Conservation (phyloP, 2,329 filamentous ascomycete genomes). For the Aspergillus felis region DNA sequence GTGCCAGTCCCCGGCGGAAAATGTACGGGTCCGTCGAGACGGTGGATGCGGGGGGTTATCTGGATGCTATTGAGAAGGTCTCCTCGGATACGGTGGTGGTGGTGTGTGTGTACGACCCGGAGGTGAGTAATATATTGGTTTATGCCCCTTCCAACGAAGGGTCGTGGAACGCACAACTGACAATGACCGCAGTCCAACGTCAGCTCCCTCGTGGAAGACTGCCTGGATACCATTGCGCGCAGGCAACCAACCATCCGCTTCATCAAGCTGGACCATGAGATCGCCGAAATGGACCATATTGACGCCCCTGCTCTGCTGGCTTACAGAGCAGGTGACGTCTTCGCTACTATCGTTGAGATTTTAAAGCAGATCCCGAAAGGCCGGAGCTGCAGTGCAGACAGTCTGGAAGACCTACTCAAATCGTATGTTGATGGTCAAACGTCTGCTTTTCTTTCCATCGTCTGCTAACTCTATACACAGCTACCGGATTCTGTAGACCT, state of each 20-base stretch:
- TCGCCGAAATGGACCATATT: slow-evolving; percentile 90
- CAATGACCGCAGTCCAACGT: slow-evolving; percentile 62
- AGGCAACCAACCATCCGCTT: slow-evolving; percentile 72
- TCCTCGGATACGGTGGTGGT: slow-evolving; percentile 76
- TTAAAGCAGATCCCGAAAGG: slow-evolving; percentile 75
- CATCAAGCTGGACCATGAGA: slow-evolving; percentile 83
- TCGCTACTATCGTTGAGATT: slow-evolving; percentile 83
- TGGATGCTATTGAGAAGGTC: slow-evolving; percentile 95
- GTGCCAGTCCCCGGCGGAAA: slow-evolving; percentile 71
- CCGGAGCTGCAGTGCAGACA: slow-evolving; percentile 47
- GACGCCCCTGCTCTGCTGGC: slow-evolving; percentile 83
- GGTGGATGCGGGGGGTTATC: slow-evolving; percentile 85
- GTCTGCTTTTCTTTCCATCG: background rate
- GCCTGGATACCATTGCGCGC: slow-evolving; percentile 69
- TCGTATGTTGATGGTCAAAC: slow-evolving; percentile 40
- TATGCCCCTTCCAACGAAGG: background rate
- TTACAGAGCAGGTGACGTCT: slow-evolving; percentile 85
- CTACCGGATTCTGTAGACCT: slow-evolving; percentile 27
- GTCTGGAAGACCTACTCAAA: slow-evolving; percentile 56
- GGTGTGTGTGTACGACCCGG: slow-evolving; percentile 86
- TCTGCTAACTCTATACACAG: slow-evolving; percentile 15
- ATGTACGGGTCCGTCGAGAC: slow-evolving; percentile 75
- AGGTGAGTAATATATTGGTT: slow-evolving; percentile 55
- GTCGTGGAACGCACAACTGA: slow-evolving; percentile 3
- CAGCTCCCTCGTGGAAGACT: slow-evolving; percentile 73